Evolutionary conservation across 2,329 filamentous ascomycete genomes (phyloP), one percentile per base, ranked within the genome.

Genomic region (Colletotrichum orbiculare): DNA sequence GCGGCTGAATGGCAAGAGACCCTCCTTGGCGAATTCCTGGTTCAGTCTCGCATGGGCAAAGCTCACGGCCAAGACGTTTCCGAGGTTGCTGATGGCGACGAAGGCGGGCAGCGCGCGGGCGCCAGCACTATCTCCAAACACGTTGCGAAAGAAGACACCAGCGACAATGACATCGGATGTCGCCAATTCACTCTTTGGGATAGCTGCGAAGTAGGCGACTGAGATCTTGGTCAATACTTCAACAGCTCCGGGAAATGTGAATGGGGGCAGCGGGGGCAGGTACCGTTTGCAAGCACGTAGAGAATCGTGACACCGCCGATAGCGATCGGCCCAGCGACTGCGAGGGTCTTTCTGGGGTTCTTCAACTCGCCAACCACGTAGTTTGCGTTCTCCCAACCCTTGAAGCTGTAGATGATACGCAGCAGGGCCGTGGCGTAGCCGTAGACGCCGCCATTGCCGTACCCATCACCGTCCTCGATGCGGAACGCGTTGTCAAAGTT

Each of bases 21-120:
- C 89, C 71, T 93, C 90, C 71, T 90, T 91, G 1, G 87, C 90
- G 48, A 92, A 79, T 73, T 92, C 89, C 68, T 89, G 87, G 68
- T 87, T 89, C 9, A 89, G 69, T 1, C 87, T 81, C 0, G 86
- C 77, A 57, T 89, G 85, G 0, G 85, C 82, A 69, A 89, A 89
- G 63, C 82, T 87, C 49, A 89, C 83, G 17, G 85, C 85, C 8
- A 90, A 76, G 0, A 90, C 85, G 55, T 89, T 89, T 7, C 87
- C 88, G 52, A 89, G 71, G 67, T 87, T 87, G 54, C 84, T 88
- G 39, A 90, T 72, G 0, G 86, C 86, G 1, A 90, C 86, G 56
- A 89, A 87, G 0, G 82, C 85, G 0, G 84, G 83, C 8, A 87
- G 73, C 37, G 77, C 79, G 15, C 78, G 73, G 0, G 76, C 78